Conservation (phyloP, 208 protist species). For the Leishmania aethiopica region DNA sequence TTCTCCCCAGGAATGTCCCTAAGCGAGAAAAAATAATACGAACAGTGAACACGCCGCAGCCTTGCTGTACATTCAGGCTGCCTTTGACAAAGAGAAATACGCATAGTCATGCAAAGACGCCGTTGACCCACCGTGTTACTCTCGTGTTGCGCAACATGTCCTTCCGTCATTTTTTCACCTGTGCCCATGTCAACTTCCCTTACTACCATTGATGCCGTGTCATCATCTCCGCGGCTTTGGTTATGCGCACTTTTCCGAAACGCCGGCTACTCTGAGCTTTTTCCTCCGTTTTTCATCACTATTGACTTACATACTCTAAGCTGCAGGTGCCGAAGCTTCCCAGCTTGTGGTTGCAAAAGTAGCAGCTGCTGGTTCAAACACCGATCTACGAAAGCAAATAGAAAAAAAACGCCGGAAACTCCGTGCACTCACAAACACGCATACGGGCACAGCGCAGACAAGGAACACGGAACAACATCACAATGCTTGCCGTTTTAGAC, state of each 20-base stretch:
- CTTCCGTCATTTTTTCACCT: not conserved
- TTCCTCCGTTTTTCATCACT: not conserved
- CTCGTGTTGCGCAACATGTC: not conserved
- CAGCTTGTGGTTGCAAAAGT: not conserved
- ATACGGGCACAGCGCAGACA: not conserved
- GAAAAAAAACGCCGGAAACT: not conserved
- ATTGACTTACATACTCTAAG: not conserved
- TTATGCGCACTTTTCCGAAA: too few species aligned
- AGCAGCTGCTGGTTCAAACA: not conserved
- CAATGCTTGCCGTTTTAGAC: conserved; percentile 74
- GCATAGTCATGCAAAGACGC: not conserved
- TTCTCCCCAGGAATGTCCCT: not conserved
- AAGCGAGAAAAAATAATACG: conserved; percentile 6
- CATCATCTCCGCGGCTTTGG: not conserved
- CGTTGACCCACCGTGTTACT: not conserved
- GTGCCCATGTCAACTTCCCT: not conserved
- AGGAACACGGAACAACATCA: not conserved
- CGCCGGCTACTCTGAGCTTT: not conserved
- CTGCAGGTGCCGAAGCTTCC: not conserved
- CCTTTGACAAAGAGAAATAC: conserved; percentile 2
- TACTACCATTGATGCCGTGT: not conserved
- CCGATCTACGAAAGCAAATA: not conserved
- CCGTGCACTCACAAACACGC: not conserved
- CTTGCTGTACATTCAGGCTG: not conserved
- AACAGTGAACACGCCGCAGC: not conserved